These are phyloP conservation scores for Nakazawaea sp. DNA, from an alignment of 805 yeast species.

Conservation along the genomic window DNA sequence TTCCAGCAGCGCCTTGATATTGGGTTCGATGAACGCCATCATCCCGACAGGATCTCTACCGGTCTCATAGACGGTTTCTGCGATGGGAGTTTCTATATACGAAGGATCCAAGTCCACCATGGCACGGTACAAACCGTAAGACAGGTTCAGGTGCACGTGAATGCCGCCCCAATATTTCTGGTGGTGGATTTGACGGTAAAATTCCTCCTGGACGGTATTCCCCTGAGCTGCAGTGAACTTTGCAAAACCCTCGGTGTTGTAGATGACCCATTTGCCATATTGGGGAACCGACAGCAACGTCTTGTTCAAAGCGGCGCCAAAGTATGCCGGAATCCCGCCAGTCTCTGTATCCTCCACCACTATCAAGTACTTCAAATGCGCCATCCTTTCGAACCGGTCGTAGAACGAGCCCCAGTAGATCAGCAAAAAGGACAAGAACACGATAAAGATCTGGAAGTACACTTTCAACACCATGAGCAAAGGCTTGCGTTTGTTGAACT, in stretches of 20 bases:
- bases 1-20: conserved; percentile 28
- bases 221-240: conserved; percentile 19
- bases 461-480: conserved; percentile 11
- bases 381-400: conserved; percentile 21
- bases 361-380: conserved; percentile 27
- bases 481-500: conserved; percentile 6
- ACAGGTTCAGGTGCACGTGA: conserved; percentile 43
- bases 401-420: conserved; percentile 44
- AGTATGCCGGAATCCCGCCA: conserved; percentile 18
- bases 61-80: conserved; percentile 44
- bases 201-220: conserved; percentile 29
- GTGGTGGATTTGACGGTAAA: conserved; percentile 39
- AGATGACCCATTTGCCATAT: conserved; percentile 30
- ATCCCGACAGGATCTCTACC: conserved; percentile 55
- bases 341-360: conserved; percentile 24
- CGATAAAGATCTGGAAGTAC: conserved; percentile 17
- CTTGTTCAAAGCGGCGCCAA: conserved; percentile 25
- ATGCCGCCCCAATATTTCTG: conserved; percentile 64
- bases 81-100: conserved; percentile 22
- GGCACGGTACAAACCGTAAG: conserved; percentile 31
- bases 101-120: conserved; percentile 27
- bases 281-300: conserved; percentile 11
- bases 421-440: conserved; percentile 22
- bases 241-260: conserved; percentile 19
- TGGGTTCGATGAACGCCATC: conserved; percentile 36